Base-by-base conservation (phyloP, 2,329 filamentous ascomycete species). In the Sphaerulina vaccinii region DNA sequence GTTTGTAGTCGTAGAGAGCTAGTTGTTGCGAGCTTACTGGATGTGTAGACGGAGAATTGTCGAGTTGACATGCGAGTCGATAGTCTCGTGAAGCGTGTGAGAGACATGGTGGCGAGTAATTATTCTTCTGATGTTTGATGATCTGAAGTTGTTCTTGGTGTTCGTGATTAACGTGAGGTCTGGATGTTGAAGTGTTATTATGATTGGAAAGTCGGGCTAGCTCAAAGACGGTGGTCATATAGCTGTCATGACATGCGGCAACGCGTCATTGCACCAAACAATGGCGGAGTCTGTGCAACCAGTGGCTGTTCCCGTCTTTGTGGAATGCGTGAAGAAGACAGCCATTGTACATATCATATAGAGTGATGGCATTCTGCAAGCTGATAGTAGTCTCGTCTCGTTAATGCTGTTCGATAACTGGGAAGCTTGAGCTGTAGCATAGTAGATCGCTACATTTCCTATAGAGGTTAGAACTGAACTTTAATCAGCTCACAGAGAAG, bases 31-130 rank as follows among this genome's bases (percentile, higher is more conserved):
- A 32, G n/a, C 27, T 7, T 27, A 42, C 39, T 42, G 19, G 39
- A n/a, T 5, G 39, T 42, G 39, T 42, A 42, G 22, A 42, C 39
- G 1, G 39, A 42, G 39, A 42, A 42, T 42, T 24, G 39, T 6
- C 39, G 21, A 9, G 39, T 27, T 6, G 39, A 42, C 11, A 42
- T 16, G 24, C 39, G 39, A 27, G 39, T 42, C 10, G 39, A 42
- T 5, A 42, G 39, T 29, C 39, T 42, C 15, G 39, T 27, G 39
- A 42, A 27, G 19, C 39, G 39, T 9, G 39, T 42, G 39, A 42
- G 39, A 42, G 39, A 42, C 39, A 42, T 42, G 38, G 18, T 40
- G 38, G 18, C 11, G 11, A 23, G 16, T 40, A 18, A 10, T 8
- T 3, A 3, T n/a, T 10, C 27, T 10, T 32, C 4, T 32, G 24